Percentiles rank a stretch among this genome's conserved stretches.
phyloP scores from a whole-genome alignment of 2,329 filamentous ascomycete species.

The Neopestalotiopsis sp. region DNA sequence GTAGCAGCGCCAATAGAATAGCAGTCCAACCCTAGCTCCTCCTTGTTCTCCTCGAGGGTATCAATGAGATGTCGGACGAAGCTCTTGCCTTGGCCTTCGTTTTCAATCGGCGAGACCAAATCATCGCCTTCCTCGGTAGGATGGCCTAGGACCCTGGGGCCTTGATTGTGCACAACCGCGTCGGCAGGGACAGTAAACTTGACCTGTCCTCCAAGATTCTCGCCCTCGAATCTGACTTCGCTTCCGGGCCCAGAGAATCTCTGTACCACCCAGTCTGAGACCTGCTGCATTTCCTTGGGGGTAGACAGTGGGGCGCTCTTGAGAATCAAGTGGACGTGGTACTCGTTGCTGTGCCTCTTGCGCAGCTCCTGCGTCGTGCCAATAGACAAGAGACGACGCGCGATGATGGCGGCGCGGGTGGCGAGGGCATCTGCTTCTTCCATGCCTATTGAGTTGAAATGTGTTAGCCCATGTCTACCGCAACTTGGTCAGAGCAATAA shows the following conservation, averaged over 20 bases:
- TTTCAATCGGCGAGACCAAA: constrained; percentile 16
- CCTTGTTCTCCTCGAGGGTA: constrained; percentile 61
- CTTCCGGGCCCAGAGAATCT: constrained; percentile 48
- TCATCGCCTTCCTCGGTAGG: not conserved
- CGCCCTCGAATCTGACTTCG: constrained; percentile 59
- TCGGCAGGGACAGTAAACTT: constrained; percentile 63
- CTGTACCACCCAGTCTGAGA: constrained; percentile 52
- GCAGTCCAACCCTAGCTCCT: constrained; percentile 63
- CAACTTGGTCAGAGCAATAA: no score
- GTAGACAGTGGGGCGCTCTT: constrained; percentile 27
- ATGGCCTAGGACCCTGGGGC: not conserved
- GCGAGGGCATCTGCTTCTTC: constrained; percentile 81
- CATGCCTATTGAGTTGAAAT: constrained; percentile 50
- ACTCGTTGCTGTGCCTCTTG: constrained; percentile 32
- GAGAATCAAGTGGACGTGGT: constrained; percentile 33
- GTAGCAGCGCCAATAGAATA: constrained; percentile 71
- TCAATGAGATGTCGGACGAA: constrained; percentile 38
- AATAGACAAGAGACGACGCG: constrained; percentile 29
- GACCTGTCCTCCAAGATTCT: constrained; percentile 68
- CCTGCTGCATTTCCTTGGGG: constrained; percentile 24
- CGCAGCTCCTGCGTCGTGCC: constrained; percentile 31
- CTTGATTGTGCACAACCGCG: constrained; percentile 23
- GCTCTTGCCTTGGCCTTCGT: constrained; percentile 21
- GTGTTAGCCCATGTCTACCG: no score
- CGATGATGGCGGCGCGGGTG: constrained; percentile 65